phyloP scores from a whole-genome alignment of 2,329 filamentous ascomycete species.

The Penicillium paneum region DNA sequence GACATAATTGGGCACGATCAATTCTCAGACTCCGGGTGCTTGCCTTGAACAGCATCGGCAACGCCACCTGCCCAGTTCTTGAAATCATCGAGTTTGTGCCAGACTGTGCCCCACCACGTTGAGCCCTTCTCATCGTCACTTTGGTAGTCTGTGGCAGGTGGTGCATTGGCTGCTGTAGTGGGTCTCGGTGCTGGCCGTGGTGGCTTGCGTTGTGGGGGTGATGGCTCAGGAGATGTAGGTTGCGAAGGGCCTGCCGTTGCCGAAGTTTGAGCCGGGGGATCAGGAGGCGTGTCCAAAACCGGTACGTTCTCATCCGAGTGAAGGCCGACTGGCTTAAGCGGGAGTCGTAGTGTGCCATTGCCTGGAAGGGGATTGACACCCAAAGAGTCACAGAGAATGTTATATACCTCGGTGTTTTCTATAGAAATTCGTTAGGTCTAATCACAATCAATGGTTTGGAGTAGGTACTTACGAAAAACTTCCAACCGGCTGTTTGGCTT shows the following conservation, averaged over 20 bases:
- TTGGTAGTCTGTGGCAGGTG: constrained; percentile 14
- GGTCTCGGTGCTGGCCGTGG: neutral
- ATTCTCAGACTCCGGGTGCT: constrained; percentile 12
- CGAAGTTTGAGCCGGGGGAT: constrained; percentile 29
- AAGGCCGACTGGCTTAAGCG: constrained; percentile 44
- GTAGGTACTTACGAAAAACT: constrained; percentile 69
- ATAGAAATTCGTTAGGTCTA: constrained; percentile 7
- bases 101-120: constrained; percentile 35
- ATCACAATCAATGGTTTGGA: neutral
- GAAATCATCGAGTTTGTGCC: constrained; percentile 33
- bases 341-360: constrained; percentile 72
- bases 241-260: constrained; percentile 2
- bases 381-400: constrained; percentile 86
- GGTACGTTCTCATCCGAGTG: constrained; percentile 43
- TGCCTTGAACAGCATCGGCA: constrained; percentile 31
- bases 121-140: constrained; percentile 20
- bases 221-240: constrained; percentile 1
- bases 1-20: neutral
- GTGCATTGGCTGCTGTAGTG: neutral
- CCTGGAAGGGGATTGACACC: constrained; percentile 71
- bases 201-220: neutral
- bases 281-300: constrained; percentile 30
- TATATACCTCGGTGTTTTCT: constrained; percentile 96
- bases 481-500: constrained; percentile 73
- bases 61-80: constrained; percentile 38